phyloP scores from a whole-genome alignment of 2,329 filamentous ascomycete genomes.

The Trichophyton mentagrophytes region DNA sequence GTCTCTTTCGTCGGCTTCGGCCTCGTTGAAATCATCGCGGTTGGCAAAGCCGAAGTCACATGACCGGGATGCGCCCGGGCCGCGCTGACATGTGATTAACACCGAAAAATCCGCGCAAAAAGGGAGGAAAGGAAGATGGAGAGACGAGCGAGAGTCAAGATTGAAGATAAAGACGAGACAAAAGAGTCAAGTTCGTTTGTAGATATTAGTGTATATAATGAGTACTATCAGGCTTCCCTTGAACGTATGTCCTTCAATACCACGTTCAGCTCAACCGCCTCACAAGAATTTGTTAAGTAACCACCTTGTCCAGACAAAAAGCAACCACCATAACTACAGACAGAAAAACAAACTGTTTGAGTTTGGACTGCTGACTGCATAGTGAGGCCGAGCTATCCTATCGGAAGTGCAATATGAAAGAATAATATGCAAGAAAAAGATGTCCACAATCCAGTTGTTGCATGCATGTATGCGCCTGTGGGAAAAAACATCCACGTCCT shows the following conservation, averaged over 20 bases:
- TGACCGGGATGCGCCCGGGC: background rate
- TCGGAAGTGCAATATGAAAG: background rate
- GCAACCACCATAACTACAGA: background rate
- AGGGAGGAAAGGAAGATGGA: background rate
- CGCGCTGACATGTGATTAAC: slow-evolving; percentile 6
- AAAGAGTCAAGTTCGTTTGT: background rate
- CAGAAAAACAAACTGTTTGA: background rate
- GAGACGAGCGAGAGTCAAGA: background rate
- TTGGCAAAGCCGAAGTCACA: slow-evolving; percentile 1
- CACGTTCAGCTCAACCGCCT: too few species aligned
- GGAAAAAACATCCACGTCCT: background rate
- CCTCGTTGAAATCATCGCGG: background rate
- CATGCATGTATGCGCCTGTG: background rate
- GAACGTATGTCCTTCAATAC: too few species aligned
- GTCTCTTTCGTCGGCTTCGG: background rate
- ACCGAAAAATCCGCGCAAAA: background rate
- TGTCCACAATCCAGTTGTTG: background rate
- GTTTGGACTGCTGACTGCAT: background rate
- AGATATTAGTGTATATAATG: background rate
- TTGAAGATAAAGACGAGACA: background rate
- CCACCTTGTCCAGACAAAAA: background rate
- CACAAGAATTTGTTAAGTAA: too few species aligned
- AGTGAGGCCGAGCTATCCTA: background rate
- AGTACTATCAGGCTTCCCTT: background rate
- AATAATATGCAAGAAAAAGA: background rate